These are phyloP conservation scores for Sporothrix pallida DNA, from an alignment of 2,329 filamentous ascomycete genomes.

Conservation along the genomic window DNA sequence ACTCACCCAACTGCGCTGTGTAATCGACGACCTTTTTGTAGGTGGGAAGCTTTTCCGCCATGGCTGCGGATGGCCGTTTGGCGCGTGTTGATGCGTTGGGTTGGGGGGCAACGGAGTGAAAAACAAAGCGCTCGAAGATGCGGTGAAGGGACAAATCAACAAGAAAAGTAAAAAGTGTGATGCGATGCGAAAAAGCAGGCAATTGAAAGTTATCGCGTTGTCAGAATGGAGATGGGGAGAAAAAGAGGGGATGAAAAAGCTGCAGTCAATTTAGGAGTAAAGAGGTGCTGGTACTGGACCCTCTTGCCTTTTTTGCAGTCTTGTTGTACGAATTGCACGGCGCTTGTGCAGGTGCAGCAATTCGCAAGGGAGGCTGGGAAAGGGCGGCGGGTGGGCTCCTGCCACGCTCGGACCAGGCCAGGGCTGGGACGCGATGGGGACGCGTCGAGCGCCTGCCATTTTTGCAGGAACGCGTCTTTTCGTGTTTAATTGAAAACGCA, in stretches of 20 bases:
- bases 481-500: slow-evolving; percentile 40
- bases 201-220: slow-evolving; percentile 26
- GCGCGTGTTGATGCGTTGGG: slow-evolving; percentile 21
- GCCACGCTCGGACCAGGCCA: slow-evolving; percentile 31
- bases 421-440: slow-evolving; percentile 29
- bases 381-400: slow-evolving; percentile 31
- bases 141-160: slow-evolving; percentile 4
- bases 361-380: slow-evolving; percentile 36
- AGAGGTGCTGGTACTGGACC: background rate
- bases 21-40: slow-evolving; percentile 84
- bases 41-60: slow-evolving; percentile 76
- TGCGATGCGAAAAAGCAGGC: background rate
- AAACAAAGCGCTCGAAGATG: slow-evolving; percentile 12
- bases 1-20: slow-evolving; percentile 76
- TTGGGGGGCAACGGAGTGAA: slow-evolving; percentile 10
- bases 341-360: slow-evolving; percentile 4
- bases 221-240: slow-evolving; percentile 1
- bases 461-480: slow-evolving; percentile 35
- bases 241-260: slow-evolving; percentile 28
- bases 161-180: background rate
- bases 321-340: background rate
- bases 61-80: slow-evolving; percentile 48
- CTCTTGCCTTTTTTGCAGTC: slow-evolving; percentile 11
- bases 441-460: slow-evolving; percentile 32
- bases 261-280: slow-evolving; percentile 25